A percentile compares a stretch with the other conserved stretches of the same genome.
Evolutionary conservation across 176 grass and related monocot species (phyloP).

Genomic region (Paspalum vaginatum): DNA sequence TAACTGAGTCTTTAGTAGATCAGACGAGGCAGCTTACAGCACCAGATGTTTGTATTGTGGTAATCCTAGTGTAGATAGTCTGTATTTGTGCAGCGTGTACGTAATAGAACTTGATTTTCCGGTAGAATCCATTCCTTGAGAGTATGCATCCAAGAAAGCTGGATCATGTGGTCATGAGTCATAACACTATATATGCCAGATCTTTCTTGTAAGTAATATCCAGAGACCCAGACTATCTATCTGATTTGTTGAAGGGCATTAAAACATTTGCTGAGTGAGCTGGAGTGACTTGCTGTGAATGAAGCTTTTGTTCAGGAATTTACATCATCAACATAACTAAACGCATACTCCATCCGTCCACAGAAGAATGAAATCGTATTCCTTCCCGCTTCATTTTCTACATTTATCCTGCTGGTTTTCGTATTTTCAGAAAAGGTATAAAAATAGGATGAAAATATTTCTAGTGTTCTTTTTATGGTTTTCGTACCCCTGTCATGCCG

Average conservation of each 20-base stretch:
- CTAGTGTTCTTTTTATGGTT: no score
- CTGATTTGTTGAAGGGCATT: neutral
- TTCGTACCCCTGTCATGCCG: no score
- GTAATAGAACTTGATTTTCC: conserved; percentile 16
- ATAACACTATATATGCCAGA: neutral
- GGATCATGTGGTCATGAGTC: neutral
- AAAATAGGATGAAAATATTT: no score
- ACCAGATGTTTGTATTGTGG: neutral
- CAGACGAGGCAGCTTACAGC: conserved; percentile 11
- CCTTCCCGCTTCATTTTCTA: no score
- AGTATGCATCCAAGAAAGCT: conserved; percentile 8
- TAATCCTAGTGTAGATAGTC: conserved; percentile 30
- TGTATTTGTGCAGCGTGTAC: conserved; percentile 31
- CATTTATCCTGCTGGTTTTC: no score
- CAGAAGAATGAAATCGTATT: no score
- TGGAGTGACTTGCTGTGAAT: neutral
- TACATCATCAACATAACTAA: no score
- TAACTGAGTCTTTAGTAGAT: conserved; percentile 37
- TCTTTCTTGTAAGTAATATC: conserved; percentile 1
- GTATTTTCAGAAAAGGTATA: no score
- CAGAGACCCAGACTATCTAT: neutral
- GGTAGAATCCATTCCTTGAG: neutral
- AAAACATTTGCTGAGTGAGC: neutral
- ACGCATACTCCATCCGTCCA: no score
- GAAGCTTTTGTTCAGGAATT: no score